Percentiles rank a stretch among this genome's conserved stretches.
Evolutionary conservation across 768 basidiomycete species (phyloP).

Genomic region (Pisolithus tinctorius): DNA sequence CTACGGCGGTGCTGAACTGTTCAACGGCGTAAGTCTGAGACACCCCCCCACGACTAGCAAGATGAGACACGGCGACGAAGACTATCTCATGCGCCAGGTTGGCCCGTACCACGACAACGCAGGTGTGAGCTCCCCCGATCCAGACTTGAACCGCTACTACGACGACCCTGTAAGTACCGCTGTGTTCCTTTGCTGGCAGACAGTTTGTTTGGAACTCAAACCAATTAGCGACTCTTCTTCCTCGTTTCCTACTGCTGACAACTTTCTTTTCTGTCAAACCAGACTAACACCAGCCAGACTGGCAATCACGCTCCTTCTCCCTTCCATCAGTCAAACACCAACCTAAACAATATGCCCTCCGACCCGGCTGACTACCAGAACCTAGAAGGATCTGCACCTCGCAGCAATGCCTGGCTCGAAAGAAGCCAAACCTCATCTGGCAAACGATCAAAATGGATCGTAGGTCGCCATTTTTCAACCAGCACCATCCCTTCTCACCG

Average conservation of each 20-base stretch:
- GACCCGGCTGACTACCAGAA: slow-evolving; percentile 24
- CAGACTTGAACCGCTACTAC: slow-evolving; percentile 25
- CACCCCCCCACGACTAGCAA: background rate
- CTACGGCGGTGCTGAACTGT: too few species aligned
- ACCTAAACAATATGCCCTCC: slow-evolving; percentile 12
- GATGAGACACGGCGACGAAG: slow-evolving; percentile 18
- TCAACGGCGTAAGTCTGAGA: background rate
- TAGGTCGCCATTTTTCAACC: slow-evolving; percentile 27
- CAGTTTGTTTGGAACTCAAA: slow-evolving; percentile 2
- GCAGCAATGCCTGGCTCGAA: slow-evolving; percentile 36
- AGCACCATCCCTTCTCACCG: background rate
- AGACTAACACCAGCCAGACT: slow-evolving; percentile 25
- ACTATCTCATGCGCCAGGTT: slow-evolving; percentile 23
- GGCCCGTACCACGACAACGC: slow-evolving; percentile 17
- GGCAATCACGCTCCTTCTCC: slow-evolving; percentile 32
- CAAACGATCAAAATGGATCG: slow-evolving; percentile 50
- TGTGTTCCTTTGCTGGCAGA: slow-evolving; percentile 2
- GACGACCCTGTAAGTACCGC: slow-evolving; percentile 19
- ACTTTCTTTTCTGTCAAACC: slow-evolving; percentile 10
- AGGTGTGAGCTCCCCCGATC: slow-evolving; percentile 2
- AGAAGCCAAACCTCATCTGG: slow-evolving; percentile 17
- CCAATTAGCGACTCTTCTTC: background rate
- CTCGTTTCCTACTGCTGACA: background rate
- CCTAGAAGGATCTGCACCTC: slow-evolving; percentile 18
- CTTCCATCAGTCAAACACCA: slow-evolving; percentile 12